Percentiles rank a stretch among this genome's conserved stretches.
These are phyloP conservation scores for Grosmannia serpens DNA, from an alignment of 2,329 filamentous ascomycete genomes.

Conservation along the genomic window DNA sequence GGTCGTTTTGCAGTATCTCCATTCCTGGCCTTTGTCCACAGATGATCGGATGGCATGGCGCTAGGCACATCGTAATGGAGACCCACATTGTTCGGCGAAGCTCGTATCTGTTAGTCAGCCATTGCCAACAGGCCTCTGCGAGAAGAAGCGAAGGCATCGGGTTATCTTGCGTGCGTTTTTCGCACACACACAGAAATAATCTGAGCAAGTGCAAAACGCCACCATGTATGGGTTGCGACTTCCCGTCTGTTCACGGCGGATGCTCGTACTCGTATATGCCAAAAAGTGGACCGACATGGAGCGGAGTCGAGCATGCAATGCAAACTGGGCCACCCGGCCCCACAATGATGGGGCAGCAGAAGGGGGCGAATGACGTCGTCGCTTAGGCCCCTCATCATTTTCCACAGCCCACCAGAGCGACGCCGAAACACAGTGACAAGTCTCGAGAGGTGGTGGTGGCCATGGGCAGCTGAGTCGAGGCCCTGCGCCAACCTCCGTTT, in stretches of 20 bases:
- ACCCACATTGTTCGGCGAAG: background rate
- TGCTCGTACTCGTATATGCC: background rate
- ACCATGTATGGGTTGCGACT: too few relatives aligned
- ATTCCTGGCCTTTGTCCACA: background rate
- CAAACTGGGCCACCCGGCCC: background rate
- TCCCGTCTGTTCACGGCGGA: too few relatives aligned
- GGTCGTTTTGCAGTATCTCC: too few relatives aligned
- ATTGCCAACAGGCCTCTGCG: background rate
- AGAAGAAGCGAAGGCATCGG: too few relatives aligned
- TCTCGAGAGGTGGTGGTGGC: background rate
- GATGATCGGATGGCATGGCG: background rate
- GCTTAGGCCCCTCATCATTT: background rate
- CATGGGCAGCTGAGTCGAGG: background rate
- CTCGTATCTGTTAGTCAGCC: background rate
- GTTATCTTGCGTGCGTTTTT: too few relatives aligned
- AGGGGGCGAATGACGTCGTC: slow-evolving; percentile 5
- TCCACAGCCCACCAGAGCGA: background rate
- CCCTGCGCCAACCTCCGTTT: background rate
- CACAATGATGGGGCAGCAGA: background rate
- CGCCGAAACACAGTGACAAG: background rate
- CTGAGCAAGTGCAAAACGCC: too few relatives aligned
- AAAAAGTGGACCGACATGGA: background rate
- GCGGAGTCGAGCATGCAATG: background rate
- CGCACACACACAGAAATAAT: too few relatives aligned
- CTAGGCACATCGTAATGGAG: background rate